These are phyloP conservation scores for Tylopilus sp. DNA, from an alignment of 768 basidiomycete genomes.

Conservation along the genomic window DNA sequence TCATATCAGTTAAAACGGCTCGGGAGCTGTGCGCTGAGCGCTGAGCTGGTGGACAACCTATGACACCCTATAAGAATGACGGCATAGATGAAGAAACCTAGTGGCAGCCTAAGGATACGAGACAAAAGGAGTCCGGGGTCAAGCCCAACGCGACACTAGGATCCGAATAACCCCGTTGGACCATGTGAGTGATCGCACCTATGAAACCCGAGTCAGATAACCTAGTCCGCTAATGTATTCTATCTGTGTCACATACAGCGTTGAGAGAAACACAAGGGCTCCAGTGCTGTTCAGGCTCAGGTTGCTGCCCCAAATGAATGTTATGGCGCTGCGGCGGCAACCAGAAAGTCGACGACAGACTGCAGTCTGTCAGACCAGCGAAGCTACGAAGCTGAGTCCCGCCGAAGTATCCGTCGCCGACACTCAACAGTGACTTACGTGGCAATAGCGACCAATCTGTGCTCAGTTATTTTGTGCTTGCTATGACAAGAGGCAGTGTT, in stretches of 20 bases:
- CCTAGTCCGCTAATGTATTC: background rate
- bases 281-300: too few species aligned
- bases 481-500: background rate
- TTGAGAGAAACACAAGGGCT: background rate
- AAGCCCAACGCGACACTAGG: background rate
- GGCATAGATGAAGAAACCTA: slow-evolving; percentile 6
- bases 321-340: background rate
- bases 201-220: background rate
- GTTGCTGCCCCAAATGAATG: background rate
- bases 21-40: background rate
- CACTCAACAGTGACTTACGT: too few species aligned
- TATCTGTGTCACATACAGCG: background rate
- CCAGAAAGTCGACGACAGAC: background rate
- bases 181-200: background rate
- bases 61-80: slow-evolving; percentile 20
- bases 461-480: background rate
- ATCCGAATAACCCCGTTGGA: background rate
- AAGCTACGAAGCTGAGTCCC: background rate
- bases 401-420: too few species aligned
- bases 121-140: slow-evolving; percentile 16
- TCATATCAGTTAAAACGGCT: background rate
- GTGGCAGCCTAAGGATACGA: background rate
- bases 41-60: background rate
- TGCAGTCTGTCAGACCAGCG: background rate
- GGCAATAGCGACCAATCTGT: background rate